Evolutionary conservation across 2,329 filamentous ascomycete genomes (phyloP).

Genomic region (Xylaria sp.): DNA sequence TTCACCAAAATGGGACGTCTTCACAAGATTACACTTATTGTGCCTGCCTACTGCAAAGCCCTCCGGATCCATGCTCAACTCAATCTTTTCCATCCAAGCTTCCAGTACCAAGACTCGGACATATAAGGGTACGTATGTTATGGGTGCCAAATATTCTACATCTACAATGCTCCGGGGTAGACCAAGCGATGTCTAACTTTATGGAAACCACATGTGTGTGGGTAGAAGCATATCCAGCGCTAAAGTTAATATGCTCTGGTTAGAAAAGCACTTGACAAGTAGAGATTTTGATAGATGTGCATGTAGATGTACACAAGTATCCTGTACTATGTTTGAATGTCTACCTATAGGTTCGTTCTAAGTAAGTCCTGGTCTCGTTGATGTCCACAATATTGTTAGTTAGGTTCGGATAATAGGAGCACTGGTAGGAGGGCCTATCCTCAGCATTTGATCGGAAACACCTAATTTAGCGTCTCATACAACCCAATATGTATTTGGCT

Average conservation of each 20-base stretch:
- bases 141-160: neutral
- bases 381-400: neutral
- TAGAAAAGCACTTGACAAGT: conserved; percentile 11
- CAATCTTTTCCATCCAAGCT: neutral
- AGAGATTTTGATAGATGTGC: conserved; percentile 1
- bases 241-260: conserved; percentile 15
- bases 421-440: neutral
- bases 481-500: neutral
- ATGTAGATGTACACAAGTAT: neutral
- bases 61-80: neutral
- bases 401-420: neutral
- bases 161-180: neutral
- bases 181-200: neutral
- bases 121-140: neutral
- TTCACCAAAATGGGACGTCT: neutral
- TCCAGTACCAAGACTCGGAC: neutral
- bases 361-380: too few species aligned
- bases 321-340: too few species aligned
- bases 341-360: neutral
- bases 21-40: neutral
- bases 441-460: too few species aligned
- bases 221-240: neutral
- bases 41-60: neutral
- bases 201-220: too few species aligned
- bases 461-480: neutral